Percentiles rank a stretch among this genome's conserved stretches.
Conservation (phyloP, 495 filamentous ascomycete species). For the Umbilicaria muhlenbergii region DNA sequence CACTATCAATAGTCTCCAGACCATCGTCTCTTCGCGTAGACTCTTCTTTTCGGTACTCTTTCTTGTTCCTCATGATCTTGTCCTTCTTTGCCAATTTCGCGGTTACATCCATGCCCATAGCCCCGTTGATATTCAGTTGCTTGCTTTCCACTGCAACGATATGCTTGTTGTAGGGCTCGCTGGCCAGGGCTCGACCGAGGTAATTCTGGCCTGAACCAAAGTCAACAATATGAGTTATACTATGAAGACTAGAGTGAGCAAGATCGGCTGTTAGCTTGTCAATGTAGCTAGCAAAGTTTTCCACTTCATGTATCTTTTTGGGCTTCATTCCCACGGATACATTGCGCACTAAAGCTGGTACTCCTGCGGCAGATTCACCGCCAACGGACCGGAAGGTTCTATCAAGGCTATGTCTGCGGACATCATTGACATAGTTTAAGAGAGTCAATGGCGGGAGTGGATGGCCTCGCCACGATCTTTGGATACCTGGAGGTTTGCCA, state of each 20-base stretch:
- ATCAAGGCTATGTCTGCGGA: constrained; percentile 52
- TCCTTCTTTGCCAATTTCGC: constrained; percentile 55
- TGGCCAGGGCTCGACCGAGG: constrained; percentile 73
- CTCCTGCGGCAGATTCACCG: constrained; percentile 7
- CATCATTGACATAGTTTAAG: constrained; percentile 54
- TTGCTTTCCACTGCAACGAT: constrained; percentile 86
- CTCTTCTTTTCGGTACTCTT: constrained; percentile 38
- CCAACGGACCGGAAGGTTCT: constrained; percentile 35
- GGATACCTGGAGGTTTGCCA: constrained; percentile 4
- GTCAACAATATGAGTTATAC: constrained; percentile 79
- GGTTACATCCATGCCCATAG: constrained; percentile 63
- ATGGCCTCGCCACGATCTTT: constrained; percentile 30
- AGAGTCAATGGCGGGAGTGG: constrained; percentile 50
- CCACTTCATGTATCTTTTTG: constrained; percentile 88
- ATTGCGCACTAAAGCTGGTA: constrained; percentile 40
- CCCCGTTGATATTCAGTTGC: constrained; percentile 69
- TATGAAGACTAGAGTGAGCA: constrained; percentile 29
- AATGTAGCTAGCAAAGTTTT: constrained; percentile 49
- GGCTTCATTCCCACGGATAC: constrained; percentile 84
- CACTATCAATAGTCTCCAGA: no score
- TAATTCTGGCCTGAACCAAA: constrained; percentile 97
- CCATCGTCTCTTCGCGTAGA: no score
- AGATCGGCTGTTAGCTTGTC: constrained; percentile 36
- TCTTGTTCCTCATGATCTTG: constrained; percentile 59
- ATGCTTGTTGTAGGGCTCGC: constrained; percentile 66